Evolutionary conservation across 148 eudicot genomes (phyloP).

Genomic region (Spergularia bocconei): DNA sequence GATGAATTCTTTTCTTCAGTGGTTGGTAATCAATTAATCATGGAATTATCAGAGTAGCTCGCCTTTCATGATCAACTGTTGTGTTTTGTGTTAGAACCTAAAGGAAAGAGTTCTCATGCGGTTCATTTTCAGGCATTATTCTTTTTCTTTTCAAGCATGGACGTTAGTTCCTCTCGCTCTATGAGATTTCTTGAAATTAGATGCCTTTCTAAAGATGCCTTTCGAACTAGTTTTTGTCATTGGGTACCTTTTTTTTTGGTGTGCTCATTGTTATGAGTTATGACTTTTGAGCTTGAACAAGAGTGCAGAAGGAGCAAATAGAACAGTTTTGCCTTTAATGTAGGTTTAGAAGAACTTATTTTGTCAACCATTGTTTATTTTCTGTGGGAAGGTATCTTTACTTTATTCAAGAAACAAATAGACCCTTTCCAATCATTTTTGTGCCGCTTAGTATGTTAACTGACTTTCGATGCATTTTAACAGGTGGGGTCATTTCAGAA

Average conservation of each 20-base stretch:
- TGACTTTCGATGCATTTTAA: slow-evolving; percentile 16
- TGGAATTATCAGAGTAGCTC: neutral
- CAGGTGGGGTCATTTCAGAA: slow-evolving; percentile 49
- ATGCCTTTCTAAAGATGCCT: neutral
- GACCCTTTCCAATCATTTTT: neutral
- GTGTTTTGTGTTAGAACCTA: neutral
- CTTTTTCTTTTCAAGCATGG: neutral
- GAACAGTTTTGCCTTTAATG: neutral
- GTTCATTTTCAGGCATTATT: neutral
- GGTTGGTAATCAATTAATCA: too few relatives aligned
- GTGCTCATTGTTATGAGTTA: neutral
- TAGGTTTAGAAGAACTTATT: neutral
- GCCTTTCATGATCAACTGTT: neutral
- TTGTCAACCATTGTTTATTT: neutral
- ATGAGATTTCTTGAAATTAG: neutral
- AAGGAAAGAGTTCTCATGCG: neutral
- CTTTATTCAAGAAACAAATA: neutral
- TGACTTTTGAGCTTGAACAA: neutral
- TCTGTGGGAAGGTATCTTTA: neutral
- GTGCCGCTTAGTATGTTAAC: neutral
- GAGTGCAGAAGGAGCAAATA: neutral
- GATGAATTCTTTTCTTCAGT: too few relatives aligned
- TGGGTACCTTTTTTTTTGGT: neutral
- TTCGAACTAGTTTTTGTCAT: neutral
- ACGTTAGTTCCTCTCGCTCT: neutral